Evolutionary conservation across 2,329 filamentous ascomycete species (phyloP), one percentile per base, ranked within the genome.

Genomic region (Mycogone perniciosa): DNA sequence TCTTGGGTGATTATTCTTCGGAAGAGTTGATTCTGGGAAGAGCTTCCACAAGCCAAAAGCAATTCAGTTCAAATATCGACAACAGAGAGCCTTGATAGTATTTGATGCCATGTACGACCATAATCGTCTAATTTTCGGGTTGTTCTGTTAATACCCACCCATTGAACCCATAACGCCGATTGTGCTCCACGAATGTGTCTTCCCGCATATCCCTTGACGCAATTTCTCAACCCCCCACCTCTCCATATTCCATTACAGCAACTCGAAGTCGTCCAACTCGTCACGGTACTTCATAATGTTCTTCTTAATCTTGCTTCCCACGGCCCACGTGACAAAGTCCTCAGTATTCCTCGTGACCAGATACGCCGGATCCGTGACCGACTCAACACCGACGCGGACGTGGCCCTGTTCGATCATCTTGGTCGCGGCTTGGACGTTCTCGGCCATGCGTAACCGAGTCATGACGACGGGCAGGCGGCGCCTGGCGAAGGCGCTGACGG

Each of bases 271-370:
- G 71, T 97, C 92, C 71, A 96, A 71, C 75, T 95, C 89, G 70
- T 96, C 90, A 61, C 89, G 83, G 67, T 96, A 97, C 71, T 88
- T 89, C 81, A 96, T 85, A 57, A 96, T 95, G 66, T 90, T 93
- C 65, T 87, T 81, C 85, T 95, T 96, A 68, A 97, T 91, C 86
- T 96, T 96, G 70, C 89, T 95, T 54, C 89, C 89, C 62, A 95
- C 88, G 7, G 92, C 86, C 92, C 92, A 97, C 0, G 92, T 96
- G 13, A 97, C 87, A 67, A 95, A 96, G 71, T 97, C 92, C 71
- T 97, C 92, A 79, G 95, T 89, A 54, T 83, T 88, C 57, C 91
- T 78, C 35, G 89, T 93, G 6, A 97, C 89, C 48, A 96, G 70
- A 62, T 90, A 96, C 1, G 90, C 91, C 30, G 90, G 84, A 66